Base-by-base conservation (phyloP, 177 flowering plant species). In the Vitis hybrid region DNA sequence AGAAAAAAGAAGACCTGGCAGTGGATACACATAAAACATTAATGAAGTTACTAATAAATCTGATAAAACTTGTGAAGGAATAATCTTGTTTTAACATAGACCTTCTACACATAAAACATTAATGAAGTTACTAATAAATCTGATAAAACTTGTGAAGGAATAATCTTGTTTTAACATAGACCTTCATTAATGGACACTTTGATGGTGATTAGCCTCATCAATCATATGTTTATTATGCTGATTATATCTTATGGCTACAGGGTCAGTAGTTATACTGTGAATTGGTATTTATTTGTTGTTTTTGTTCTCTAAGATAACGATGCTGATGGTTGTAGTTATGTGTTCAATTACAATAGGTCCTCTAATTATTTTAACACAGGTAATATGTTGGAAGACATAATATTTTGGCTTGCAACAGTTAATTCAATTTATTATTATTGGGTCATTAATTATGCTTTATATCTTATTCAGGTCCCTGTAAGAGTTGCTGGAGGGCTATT, bases 401-500 rank as follows among this genome's bases (percentile, higher is more conserved):
- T 12, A 9, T 53, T 64, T 56, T 65, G 48, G 21, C 10, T 60
- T 68, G 53, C 55, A 45, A 48, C 64, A 62, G 13, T 14, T 57
- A n/a, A 56, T 52, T 19, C 56, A 21, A 21, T 61, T 56, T 51
- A n/a, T 10, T 56, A 7, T 59, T 50, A 14, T 59, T 60, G 45
- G 5, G 2, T 48, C 13, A 21, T 21, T 53, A 10, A n/a, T 18
- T 60, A 22, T 22, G 19, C 56, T 59, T 71, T 60, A 59, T 51
- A 59, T 71, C 22, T 62, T 55, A 56, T 68, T 57, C 74, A 95
- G 99, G 98, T 95, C 26, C 99, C 98, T n/a, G 99, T 93, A 33
- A 87, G 99, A 72, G 98, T 88, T 75, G 92, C 94, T 59, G 98
- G 94, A 64, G 98, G 98, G 53, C 74, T 95, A 64, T 68, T 95